A percentile compares a stretch with the other conserved stretches of the same genome.
Conservation (phyloP, 768 basidiomycete species). For the Boletellus ananiceps region DNA sequence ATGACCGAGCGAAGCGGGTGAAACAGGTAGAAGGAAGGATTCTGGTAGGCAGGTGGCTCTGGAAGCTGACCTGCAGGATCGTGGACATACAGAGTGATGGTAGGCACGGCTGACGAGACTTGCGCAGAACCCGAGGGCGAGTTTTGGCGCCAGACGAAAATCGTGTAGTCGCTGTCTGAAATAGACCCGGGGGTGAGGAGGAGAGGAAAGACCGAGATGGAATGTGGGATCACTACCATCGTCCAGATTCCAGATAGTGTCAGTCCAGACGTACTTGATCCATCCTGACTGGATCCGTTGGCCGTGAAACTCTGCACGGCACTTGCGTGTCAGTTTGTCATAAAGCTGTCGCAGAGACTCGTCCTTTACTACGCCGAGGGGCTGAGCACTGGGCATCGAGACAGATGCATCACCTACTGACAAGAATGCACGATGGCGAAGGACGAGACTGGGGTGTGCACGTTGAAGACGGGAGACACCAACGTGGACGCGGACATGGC, state of each 20-base stretch:
- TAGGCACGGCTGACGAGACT: conserved; percentile 5
- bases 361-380: conserved; percentile 50
- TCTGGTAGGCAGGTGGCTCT: conserved; percentile 57
- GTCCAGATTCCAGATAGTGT: conserved; percentile 79
- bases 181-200: background rate
- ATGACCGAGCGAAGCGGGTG: conserved; percentile 13
- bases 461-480: conserved; percentile 50
- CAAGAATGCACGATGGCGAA: conserved; percentile 73
- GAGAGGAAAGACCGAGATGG: background rate
- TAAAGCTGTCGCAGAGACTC: conserved; percentile 61
- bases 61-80: conserved; percentile 60
- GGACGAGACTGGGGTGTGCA: conserved; percentile 74
- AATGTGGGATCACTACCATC: conserved; percentile 54
- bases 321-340: conserved; percentile 69
- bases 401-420: conserved; percentile 33
- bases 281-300: conserved; percentile 70
- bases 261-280: conserved; percentile 83
- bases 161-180: conserved; percentile 80
- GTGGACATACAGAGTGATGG: conserved; percentile 52
- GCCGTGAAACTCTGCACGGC: conserved; percentile 51
- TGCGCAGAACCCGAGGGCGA: conserved; percentile 23
- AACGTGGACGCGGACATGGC: conserved; percentile 22
- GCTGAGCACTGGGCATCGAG: conserved; percentile 6
- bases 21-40: conserved; percentile 70
- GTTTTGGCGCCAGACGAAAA: conserved; percentile 75